A percentile compares a stretch with the other conserved stretches of the same genome.
Evolutionary conservation across 108 stramenopile species (phyloP).

Genomic region (Skeletonema tropicum): DNA sequence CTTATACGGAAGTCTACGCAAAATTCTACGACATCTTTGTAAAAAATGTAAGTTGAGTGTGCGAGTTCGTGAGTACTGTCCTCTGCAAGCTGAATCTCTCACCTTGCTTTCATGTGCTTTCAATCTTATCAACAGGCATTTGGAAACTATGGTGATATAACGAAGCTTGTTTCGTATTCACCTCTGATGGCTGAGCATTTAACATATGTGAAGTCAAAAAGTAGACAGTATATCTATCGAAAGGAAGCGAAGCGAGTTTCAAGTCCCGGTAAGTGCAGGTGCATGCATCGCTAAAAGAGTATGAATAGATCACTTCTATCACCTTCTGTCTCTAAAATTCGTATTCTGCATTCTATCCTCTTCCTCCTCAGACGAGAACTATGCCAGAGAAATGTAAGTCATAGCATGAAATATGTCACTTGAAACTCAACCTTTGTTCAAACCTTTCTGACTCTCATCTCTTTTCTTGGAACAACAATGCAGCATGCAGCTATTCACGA

Average conservation of each 20-base stretch:
- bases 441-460: too few relatives aligned
- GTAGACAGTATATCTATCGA: slow-evolving; percentile 36
- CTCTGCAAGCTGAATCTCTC: too few relatives aligned
- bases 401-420: too few relatives aligned
- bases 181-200: slow-evolving; percentile 63
- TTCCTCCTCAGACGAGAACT: neutral
- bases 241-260: slow-evolving; percentile 18
- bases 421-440: too few relatives aligned
- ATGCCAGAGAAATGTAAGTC: slow-evolving; percentile 36
- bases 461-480: too few relatives aligned
- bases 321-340: neutral
- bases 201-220: slow-evolving; percentile 50
- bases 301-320: neutral
- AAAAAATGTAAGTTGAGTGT: too few relatives aligned
- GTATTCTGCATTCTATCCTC: neutral
- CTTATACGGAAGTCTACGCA: slow-evolving; percentile 36
- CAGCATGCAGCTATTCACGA: slow-evolving; percentile 65
- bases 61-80: too few relatives aligned
- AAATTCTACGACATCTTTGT: slow-evolving; percentile 66
- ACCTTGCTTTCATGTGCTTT: too few relatives aligned
- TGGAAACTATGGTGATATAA: slow-evolving; percentile 74
- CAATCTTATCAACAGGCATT: too few relatives aligned
- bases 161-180: slow-evolving; percentile 45
- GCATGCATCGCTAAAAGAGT: slow-evolving; percentile 20
- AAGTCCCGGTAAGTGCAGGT: slow-evolving; percentile 29